These are phyloP conservation scores for Cryphonectria japonica DNA, from an alignment of 2,329 filamentous ascomycete species.

Conservation along the genomic window DNA sequence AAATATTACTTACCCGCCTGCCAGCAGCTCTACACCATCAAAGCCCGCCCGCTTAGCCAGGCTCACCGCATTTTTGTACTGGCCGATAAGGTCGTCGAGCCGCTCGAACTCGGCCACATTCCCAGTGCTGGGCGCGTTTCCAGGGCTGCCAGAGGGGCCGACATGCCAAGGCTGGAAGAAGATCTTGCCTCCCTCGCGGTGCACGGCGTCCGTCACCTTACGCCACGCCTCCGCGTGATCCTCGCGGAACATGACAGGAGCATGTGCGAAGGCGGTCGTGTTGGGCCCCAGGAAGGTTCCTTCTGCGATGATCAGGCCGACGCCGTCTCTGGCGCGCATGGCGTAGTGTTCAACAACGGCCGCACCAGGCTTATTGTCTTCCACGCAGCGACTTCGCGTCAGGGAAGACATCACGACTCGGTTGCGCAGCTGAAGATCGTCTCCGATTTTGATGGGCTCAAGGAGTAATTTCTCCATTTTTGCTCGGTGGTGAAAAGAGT, in stretches of 20 bases:
- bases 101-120: constrained; percentile 19
- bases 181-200: constrained; percentile 55
- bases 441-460: background rate
- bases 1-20: constrained; percentile 15
- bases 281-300: constrained; percentile 22
- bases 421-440: constrained; percentile 8
- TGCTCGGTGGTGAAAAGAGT: background rate
- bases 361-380: constrained; percentile 3
- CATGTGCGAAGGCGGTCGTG: constrained; percentile 1
- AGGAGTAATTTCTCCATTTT: background rate
- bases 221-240: constrained; percentile 48
- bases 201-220: constrained; percentile 56
- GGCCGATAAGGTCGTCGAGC: constrained; percentile 24
- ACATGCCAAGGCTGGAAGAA: constrained; percentile 57
- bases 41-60: constrained; percentile 45
- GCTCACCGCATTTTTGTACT: constrained; percentile 30
- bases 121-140: constrained; percentile 17
- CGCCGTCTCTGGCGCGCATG: constrained; percentile 10
- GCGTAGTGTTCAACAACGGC: constrained; percentile 10
- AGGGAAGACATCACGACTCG: constrained; percentile 16
- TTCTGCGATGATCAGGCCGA: constrained; percentile 18
- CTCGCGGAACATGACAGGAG: constrained; percentile 21
- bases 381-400: constrained; percentile 17
- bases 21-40: constrained; percentile 48
- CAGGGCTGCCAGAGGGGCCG: constrained; percentile 12